Conservation (phyloP, 1,139 yeast species). For the Candida sp. region DNA sequence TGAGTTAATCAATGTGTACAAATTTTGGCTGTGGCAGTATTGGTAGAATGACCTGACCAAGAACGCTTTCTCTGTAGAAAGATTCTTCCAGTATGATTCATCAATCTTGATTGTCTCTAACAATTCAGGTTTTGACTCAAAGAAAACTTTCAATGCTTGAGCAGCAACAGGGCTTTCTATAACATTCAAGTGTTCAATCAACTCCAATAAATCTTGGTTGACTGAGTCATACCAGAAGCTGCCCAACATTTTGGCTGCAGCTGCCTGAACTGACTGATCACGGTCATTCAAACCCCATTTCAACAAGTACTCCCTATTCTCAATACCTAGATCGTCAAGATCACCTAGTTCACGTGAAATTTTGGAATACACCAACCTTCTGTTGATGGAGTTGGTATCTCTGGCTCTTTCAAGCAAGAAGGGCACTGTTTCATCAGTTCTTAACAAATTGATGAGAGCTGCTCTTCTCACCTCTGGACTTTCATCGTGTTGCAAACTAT, state of each 20-base stretch:
- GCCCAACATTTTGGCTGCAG: slow-evolving; percentile 75
- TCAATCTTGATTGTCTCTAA: slow-evolving; percentile 61
- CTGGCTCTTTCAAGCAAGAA: slow-evolving; percentile 80
- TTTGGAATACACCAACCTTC: slow-evolving; percentile 75
- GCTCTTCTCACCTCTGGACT: slow-evolving; percentile 92
- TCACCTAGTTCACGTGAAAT: slow-evolving; percentile 71
- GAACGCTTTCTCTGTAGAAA: slow-evolving; percentile 79
- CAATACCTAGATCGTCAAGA: slow-evolving; percentile 50
- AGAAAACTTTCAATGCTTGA: slow-evolving; percentile 65
- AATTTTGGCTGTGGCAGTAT: slow-evolving; percentile 59
- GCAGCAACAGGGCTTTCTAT: slow-evolving; percentile 69
- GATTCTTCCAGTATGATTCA: slow-evolving; percentile 64
- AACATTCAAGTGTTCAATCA: slow-evolving; percentile 70
- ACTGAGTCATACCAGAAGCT: slow-evolving; percentile 73
- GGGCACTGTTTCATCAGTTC: slow-evolving; percentile 57
- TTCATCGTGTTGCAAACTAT: slow-evolving; percentile 74
- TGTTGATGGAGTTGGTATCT: slow-evolving; percentile 72
- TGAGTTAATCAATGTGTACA: slow-evolving; percentile 65
- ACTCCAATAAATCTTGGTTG: slow-evolving; percentile 71
- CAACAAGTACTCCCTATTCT: slow-evolving; percentile 68
- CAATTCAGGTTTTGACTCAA: slow-evolving; percentile 65
- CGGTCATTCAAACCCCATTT: slow-evolving; percentile 91
- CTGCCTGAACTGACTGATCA: slow-evolving; percentile 70
- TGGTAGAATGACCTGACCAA: slow-evolving; percentile 70
- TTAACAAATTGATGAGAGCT: slow-evolving; percentile 71